Base-by-base conservation (phyloP, 2,329 filamentous ascomycete genomes). In the Gremmenia infestans region DNA sequence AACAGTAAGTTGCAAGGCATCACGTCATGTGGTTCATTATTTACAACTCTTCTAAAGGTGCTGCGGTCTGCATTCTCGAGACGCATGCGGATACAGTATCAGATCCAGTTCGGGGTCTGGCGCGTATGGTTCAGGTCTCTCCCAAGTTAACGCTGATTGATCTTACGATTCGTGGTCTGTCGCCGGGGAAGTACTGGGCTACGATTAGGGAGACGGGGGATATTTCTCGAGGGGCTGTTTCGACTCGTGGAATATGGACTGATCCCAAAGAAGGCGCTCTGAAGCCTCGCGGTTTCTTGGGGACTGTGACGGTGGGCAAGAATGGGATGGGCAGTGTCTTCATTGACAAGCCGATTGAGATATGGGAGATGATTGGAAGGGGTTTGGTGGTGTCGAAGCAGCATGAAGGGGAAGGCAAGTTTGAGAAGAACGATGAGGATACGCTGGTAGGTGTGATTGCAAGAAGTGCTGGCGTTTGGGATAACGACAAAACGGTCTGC, bases 401-500 rank as follows among this genome's bases (percentile, higher is more conserved):
- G 72, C 75, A 82, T 56, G 81, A 85, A 63, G 76, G 76, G 56
- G 81, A 85, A 39, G 79, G 76, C 1, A 77, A 77, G 54, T 78
- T 81, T 68, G 74, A 86, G 64, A 78, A 79, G 65, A 92, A 96
- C 64, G 89, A 96, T 69, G 80, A 85, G 54, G 84, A 95, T 71
- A 96, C 91, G 19, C 77, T 97, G 50, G 89, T 96, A 2, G 94
- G 94, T 8, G 92, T 99, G 51, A 90, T 99, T 74, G 94, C 94
- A 49, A 81, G 94, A 69, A 97, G 92, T 72, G 93, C 94, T 15
- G 94, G 94, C n/a, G 88, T 96, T 59, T 99, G 94, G 94, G 93
- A 97, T 72, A 96, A 99, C 67, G 91, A 97, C 71, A 99, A 97
- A 81, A 96, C 89, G 47, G 93, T 99, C 5, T 99, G 94, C 72